These are phyloP conservation scores for Gossypium arboreum DNA, from an alignment of 345 rosid species.

Conservation along the genomic window DNA sequence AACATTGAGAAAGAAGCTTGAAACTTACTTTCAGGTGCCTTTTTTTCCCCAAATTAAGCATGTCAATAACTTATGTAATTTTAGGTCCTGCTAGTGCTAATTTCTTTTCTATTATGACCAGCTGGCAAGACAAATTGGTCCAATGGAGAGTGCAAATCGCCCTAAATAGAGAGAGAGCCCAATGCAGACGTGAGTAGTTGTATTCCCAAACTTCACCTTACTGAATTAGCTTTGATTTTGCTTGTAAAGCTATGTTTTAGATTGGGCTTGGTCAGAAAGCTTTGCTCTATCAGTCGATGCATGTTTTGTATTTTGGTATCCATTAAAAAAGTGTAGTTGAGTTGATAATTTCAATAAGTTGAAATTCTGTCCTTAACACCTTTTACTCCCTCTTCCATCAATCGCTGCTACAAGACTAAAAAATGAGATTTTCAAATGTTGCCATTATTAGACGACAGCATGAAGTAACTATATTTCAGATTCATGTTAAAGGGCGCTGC, in stretches of 20 bases:
- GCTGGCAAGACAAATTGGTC: conserved; percentile 83
- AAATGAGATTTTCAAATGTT: no score
- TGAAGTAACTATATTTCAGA: no score
- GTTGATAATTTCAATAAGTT: no score
- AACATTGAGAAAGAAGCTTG: conserved; percentile 71
- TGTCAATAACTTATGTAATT: neutral
- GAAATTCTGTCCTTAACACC: no score
- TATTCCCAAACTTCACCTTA: neutral
- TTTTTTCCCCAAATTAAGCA: neutral
- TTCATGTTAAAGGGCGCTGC: no score
- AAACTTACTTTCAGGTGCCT: conserved; percentile 76
- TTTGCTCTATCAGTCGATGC: neutral
- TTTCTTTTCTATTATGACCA: conserved; percentile 20
- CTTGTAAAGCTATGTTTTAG: neutral
- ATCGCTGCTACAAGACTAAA: no score
- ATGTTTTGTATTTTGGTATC: no score
- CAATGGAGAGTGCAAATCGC: conserved; percentile 52
- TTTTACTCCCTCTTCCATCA: no score
- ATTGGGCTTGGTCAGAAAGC: neutral
- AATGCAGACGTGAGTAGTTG: neutral
- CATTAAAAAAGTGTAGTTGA: no score
- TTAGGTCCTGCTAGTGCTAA: neutral
- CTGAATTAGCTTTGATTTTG: neutral
- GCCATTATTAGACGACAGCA: no score
- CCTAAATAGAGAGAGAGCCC: conserved; percentile 32